phyloP scores from a whole-genome alignment of 2,329 filamentous ascomycete genomes.

The Mycosphaerella arachidis region DNA sequence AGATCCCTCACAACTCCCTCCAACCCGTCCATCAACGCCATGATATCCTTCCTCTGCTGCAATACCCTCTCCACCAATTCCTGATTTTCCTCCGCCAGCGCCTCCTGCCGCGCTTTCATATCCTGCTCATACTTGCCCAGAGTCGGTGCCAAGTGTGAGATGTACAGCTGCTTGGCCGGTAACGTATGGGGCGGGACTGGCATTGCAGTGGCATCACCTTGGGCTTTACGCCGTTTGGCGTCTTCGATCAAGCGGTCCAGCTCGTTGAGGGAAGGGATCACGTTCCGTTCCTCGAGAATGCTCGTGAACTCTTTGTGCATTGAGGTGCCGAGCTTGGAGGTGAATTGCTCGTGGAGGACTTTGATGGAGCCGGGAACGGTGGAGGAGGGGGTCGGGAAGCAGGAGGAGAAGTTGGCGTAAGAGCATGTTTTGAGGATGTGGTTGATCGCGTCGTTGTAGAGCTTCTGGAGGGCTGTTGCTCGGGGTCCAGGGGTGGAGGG shows the following conservation, averaged over 20 bases:
- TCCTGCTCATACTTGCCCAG: slow-evolving; percentile 48
- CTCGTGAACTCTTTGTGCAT: slow-evolving; percentile 53
- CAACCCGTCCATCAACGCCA: slow-evolving; percentile 50
- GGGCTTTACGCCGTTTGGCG: slow-evolving; percentile 50
- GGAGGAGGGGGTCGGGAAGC: slow-evolving; percentile 59
- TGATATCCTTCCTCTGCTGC: slow-evolving; percentile 55
- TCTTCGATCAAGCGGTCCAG: slow-evolving; percentile 58
- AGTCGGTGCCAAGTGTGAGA: slow-evolving; percentile 56
- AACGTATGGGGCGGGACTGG: slow-evolving; percentile 54
- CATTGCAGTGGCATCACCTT: slow-evolving; percentile 14
- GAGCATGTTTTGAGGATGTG: slow-evolving; percentile 59
- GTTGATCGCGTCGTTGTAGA: slow-evolving; percentile 56
- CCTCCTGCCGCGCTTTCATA: slow-evolving; percentile 47
- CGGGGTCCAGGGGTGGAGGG: slow-evolving; percentile 55
- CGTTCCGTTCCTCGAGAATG: slow-evolving; percentile 53
- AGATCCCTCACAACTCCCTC: slow-evolving; percentile 56
- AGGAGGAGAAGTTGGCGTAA: slow-evolving; percentile 58
- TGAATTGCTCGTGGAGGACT: slow-evolving; percentile 55
- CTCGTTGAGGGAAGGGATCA: slow-evolving; percentile 56
- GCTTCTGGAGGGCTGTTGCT: slow-evolving; percentile 55
- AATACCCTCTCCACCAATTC: slow-evolving; percentile 49
- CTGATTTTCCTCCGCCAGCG: slow-evolving; percentile 51
- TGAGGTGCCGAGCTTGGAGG: slow-evolving; percentile 53
- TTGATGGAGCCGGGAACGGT: slow-evolving; percentile 55
- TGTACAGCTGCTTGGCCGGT: slow-evolving; percentile 52